phyloP scores from a whole-genome alignment of 257 asterid genomes.

The Rauvolfia tetraphylla region DNA sequence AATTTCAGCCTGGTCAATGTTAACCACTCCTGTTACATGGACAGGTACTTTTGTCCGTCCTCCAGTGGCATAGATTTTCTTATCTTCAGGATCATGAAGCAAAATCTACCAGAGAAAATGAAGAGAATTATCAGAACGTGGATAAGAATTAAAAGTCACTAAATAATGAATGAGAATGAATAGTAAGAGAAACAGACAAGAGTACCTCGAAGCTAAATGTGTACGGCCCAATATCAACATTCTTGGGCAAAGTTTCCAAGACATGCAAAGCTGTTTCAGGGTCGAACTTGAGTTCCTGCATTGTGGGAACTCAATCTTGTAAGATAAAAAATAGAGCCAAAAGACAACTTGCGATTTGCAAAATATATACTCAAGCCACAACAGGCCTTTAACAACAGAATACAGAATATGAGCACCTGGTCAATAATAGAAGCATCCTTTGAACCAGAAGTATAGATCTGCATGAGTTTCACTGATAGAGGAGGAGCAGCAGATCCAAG shows the following conservation, averaged over 20 bases:
- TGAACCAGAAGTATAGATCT: slow-evolving; percentile 69
- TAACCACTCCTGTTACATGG: slow-evolving; percentile 65
- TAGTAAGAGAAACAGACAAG: slow-evolving; percentile 8
- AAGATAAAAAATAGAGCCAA: slow-evolving; percentile 6
- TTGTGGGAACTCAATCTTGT: slow-evolving; percentile 23
- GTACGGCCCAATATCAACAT: slow-evolving; percentile 67
- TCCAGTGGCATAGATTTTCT: slow-evolving; percentile 74
- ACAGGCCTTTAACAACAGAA: slow-evolving; percentile 2
- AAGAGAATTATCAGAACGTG: slow-evolving; percentile 18
- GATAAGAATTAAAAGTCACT: slow-evolving; percentile 10
- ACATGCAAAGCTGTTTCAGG: slow-evolving; percentile 53
- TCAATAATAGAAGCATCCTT: slow-evolving; percentile 75
- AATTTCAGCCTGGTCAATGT: slow-evolving; percentile 63
- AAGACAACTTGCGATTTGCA: not conserved
- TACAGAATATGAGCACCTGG: slow-evolving; percentile 50
- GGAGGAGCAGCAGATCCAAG: slow-evolving; percentile 80
- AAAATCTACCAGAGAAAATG: slow-evolving; percentile 46
- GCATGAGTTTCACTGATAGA: slow-evolving; percentile 80
- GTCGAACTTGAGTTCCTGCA: slow-evolving; percentile 77
- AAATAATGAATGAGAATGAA: slow-evolving; percentile 4
- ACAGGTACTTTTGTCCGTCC: slow-evolving; percentile 75
- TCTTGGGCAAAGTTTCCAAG: slow-evolving; percentile 63
- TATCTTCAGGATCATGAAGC: slow-evolving; percentile 69
- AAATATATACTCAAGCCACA: not conserved
- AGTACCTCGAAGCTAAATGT: slow-evolving; percentile 81